phyloP scores from a whole-genome alignment of 2,329 filamentous ascomycete species.

The Calonectria pteridis region DNA sequence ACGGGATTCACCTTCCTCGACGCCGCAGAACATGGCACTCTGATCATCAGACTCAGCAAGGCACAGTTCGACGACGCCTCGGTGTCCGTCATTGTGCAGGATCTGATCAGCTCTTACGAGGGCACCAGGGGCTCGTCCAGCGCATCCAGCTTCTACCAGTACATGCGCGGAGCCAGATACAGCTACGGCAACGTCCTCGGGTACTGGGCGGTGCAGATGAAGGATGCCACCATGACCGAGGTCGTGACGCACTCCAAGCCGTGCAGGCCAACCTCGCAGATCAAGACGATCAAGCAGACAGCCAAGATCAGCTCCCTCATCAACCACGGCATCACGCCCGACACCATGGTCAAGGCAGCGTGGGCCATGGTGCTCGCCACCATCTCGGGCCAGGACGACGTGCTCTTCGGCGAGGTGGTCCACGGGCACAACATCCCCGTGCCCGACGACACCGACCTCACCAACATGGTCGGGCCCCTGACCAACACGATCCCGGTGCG shows the following conservation, averaged over 20 bases:
- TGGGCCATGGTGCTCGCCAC: constrained; percentile 69
- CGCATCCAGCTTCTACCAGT: constrained; percentile 62
- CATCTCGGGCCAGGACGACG: constrained; percentile 61
- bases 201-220: constrained; percentile 61
- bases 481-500: constrained; percentile 63
- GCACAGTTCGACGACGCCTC: constrained; percentile 64
- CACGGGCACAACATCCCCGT: constrained; percentile 60
- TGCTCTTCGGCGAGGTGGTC: constrained; percentile 68
- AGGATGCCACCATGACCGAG: constrained; percentile 61
- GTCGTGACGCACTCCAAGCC: constrained; percentile 58
- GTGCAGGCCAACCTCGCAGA: constrained; percentile 52
- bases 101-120: constrained; percentile 62
- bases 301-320: constrained; percentile 56
- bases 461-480: constrained; percentile 60
- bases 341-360: constrained; percentile 67
- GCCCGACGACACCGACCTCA: constrained; percentile 66
- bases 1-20: constrained; percentile 66
- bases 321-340: constrained; percentile 61
- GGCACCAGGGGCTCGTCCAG: constrained; percentile 48
- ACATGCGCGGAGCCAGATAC: constrained; percentile 55
- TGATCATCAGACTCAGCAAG: constrained; percentile 62
- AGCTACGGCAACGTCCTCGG: constrained; percentile 54
- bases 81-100: constrained; percentile 59
- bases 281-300: constrained; percentile 55
- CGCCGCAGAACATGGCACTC: constrained; percentile 59